Base-by-base conservation (phyloP, 208 protist species). In the Spongospora subterranea region DNA sequence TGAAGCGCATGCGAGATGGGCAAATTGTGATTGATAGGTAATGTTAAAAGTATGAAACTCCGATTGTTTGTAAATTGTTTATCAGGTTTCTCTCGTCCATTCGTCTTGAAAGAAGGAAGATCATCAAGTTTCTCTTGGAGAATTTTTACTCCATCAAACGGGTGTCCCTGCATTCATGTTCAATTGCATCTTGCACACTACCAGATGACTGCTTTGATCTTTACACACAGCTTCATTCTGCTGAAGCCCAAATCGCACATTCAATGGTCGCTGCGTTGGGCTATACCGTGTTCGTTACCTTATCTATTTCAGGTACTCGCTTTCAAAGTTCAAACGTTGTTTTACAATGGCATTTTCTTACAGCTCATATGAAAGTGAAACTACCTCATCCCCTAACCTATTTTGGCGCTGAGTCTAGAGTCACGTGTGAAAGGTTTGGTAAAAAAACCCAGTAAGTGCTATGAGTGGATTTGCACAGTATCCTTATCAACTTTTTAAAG, bases 141-240 rank as follows among this genome's bases (percentile, higher is more conserved):
- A 6, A 43, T 40, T 43, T 6, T 17, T 82, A 82, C 71, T 40
- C 6, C 17, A 82, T 82, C n/a, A 6, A 35, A 39, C 71, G 71
- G 6, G 71, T 82, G 6, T 45, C 71, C 13, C 11, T 35, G 35
- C 6, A 35, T 39, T 45, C 71, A n/a, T 82, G 71, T n/a, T 82
- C 71, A 35, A 82, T 82, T 82, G 71, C 35, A 45, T 20, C 6
- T 13, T 82, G 71, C 35, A 17, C 35, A 20, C 71, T 82, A n/a
- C 71, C 71, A 35, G 71, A 82, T n/a, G 71, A 82, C n/a, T 82
- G 71, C 71, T 82, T 35, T n/a, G 71, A 82, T n/a, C n/a, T 82
- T 6, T n/a, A 82, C n/a, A n/a, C 71, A 35, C 17, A 20, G 71
- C 11, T 82, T 43, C 71, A 82, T 35, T 39, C 17, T 35, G 71